Conservation (phyloP, 2,329 filamentous ascomycete genomes). For the Cucurbitaria berberidis region DNA sequence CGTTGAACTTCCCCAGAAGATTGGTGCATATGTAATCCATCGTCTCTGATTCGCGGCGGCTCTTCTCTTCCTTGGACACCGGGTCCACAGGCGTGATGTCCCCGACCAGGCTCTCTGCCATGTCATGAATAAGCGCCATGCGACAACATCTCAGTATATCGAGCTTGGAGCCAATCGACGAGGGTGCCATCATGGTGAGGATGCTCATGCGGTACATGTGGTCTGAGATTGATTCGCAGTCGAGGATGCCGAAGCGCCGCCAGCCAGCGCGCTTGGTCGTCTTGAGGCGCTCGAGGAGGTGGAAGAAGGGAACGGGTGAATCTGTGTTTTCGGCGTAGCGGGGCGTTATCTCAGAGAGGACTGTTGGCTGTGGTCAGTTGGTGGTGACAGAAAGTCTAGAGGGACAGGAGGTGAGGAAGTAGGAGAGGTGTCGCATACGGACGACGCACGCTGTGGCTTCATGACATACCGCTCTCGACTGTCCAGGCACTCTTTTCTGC, state of each 20-base stretch:
- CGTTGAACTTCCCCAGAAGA: conserved; percentile 76
- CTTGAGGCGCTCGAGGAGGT: conserved; percentile 91
- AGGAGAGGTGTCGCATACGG: conserved; percentile 42
- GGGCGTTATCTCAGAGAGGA: conserved; percentile 67
- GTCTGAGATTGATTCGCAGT: conserved; percentile 89
- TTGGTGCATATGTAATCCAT: conserved; percentile 87
- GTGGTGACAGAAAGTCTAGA: not conserved
- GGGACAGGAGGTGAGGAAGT: not conserved
- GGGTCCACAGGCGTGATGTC: conserved; percentile 95
- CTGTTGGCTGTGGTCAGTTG: conserved; percentile 47
- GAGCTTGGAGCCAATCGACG: conserved; percentile 71
- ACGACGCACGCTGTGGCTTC: conserved; percentile 28
- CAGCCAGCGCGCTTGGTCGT: conserved; percentile 96
- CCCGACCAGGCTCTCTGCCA: conserved; percentile 93
- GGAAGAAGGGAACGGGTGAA: conserved; percentile 90
- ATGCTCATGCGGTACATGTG: conserved; percentile 99
- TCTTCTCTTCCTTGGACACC: conserved; percentile 86
- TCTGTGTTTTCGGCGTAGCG: conserved; percentile 65
- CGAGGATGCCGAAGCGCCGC: conserved; percentile 79
- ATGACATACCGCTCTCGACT: conserved; percentile 54
- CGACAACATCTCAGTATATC: conserved; percentile 85
- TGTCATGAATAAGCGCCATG: conserved; percentile 97
- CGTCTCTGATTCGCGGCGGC: conserved; percentile 79
- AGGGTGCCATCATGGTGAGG: conserved; percentile 89
- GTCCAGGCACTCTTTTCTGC: conserved; percentile 45